A percentile compares a stretch with the other conserved stretches of the same genome.
These are phyloP conservation scores for Dichotomopilus funicola DNA, from an alignment of 2,329 filamentous ascomycete species.

Conservation along the genomic window DNA sequence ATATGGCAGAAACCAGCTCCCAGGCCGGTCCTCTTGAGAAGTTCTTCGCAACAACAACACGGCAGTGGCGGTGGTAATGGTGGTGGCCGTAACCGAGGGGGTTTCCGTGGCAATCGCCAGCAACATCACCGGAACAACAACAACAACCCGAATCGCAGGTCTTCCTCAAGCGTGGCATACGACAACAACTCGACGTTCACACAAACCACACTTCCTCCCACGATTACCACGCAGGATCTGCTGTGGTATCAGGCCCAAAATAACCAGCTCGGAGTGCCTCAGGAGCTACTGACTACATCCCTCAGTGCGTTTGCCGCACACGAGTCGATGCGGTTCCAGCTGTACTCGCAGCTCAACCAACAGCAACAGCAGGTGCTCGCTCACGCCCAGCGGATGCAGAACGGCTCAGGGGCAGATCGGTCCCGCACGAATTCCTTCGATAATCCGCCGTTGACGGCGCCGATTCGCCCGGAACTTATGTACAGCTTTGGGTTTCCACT, in stretches of 20 bases:
- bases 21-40: slow-evolving; percentile 52
- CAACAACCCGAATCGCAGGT: slow-evolving; percentile 31
- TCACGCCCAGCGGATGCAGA: slow-evolving; percentile 39
- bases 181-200: slow-evolving; percentile 42
- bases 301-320: slow-evolving; percentile 18
- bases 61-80: slow-evolving; percentile 22
- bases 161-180: slow-evolving; percentile 48
- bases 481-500: slow-evolving; percentile 44
- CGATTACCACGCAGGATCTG: slow-evolving; percentile 42
- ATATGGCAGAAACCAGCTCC: slow-evolving; percentile 52
- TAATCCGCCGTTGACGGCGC: slow-evolving; percentile 52
- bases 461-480: slow-evolving; percentile 47
- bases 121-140: slow-evolving; percentile 35
- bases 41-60: slow-evolving; percentile 53
- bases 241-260: slow-evolving; percentile 43
- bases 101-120: slow-evolving; percentile 40
- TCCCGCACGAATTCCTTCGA: slow-evolving; percentile 59
- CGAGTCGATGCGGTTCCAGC: slow-evolving; percentile 38
- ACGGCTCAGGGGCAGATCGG: slow-evolving; percentile 38
- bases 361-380: slow-evolving; percentile 39
- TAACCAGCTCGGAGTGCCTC: slow-evolving; percentile 37
- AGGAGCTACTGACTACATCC: slow-evolving; percentile 27
- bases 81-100: slow-evolving; percentile 43
- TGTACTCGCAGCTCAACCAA: slow-evolving; percentile 42
- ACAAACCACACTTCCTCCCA: slow-evolving; percentile 32